phyloP scores from a whole-genome alignment of 164 flowering plant species.

The Macadamia integrifolia region DNA sequence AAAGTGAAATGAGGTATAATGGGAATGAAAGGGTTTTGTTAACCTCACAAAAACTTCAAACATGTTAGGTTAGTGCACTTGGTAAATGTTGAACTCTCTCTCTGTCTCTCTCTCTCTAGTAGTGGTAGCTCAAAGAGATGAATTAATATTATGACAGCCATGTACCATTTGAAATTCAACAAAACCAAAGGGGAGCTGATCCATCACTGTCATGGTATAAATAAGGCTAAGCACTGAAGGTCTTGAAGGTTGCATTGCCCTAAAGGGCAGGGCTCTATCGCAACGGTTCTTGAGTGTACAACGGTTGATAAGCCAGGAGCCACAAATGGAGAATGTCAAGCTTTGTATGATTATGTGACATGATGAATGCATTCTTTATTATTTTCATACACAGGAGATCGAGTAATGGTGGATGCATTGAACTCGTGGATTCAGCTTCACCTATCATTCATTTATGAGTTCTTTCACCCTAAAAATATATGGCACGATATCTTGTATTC shows the following conservation, averaged over 20 bases:
- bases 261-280: not conserved
- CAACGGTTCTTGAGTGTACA: not conserved
- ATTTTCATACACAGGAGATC: no score
- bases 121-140: no score
- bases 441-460: not conserved
- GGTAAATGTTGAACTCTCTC: no score
- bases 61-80: no score
- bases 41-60: no score
- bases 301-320: no score
- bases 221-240: not conserved
- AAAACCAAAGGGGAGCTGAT: not conserved
- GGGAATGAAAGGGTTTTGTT: no score
- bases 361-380: not conserved
- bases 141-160: no score
- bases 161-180: not conserved
- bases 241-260: not conserved
- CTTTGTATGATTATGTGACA: not conserved
- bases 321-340: not conserved
- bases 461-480: no score
- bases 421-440: not conserved
- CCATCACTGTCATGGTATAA: not conserved
- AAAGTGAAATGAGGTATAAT: no score
- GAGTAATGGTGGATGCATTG: not conserved
- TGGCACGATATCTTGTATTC: no score
- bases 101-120: no score